Conservation (phyloP, 2,329 filamentous ascomycete genomes). For the Colletotrichum cordylinicola region DNA sequence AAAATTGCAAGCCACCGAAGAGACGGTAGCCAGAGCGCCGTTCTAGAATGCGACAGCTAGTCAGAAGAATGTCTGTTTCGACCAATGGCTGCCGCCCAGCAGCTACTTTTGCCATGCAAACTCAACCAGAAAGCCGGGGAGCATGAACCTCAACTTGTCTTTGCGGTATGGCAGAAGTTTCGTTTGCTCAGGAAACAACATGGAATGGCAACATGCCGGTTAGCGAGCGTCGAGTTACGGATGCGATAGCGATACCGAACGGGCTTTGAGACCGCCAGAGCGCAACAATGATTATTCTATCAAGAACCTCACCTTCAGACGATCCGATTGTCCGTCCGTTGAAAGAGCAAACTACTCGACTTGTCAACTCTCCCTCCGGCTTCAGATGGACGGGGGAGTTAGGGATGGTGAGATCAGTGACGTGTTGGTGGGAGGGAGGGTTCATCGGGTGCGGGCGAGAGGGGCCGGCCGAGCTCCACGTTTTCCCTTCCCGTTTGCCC, state of each 20-base stretch:
- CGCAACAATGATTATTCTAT: neutral
- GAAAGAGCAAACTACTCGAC: neutral
- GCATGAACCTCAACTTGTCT: neutral
- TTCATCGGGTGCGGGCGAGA: neutral
- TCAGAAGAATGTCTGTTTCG: neutral
- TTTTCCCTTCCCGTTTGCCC: neutral
- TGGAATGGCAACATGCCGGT: neutral
- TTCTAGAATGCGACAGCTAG: neutral
- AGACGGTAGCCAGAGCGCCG: neutral
- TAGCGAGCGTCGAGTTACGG: neutral
- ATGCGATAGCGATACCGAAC: neutral
- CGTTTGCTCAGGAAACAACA: neutral
- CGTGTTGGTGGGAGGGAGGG: neutral
- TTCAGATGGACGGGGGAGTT: neutral
- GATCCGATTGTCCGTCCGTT: neutral
- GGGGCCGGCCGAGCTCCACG: neutral
- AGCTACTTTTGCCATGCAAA: neutral
- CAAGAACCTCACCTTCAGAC: neutral
- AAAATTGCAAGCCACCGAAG: neutral
- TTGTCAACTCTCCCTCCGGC: neutral
- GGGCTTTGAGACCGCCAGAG: neutral
- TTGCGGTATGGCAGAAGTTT: neutral
- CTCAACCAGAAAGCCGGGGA: neutral
- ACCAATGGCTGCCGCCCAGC: neutral
- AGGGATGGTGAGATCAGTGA: neutral